Evolutionary conservation across 768 basidiomycete genomes (phyloP).

Genomic region (Lepiota venenata): DNA sequence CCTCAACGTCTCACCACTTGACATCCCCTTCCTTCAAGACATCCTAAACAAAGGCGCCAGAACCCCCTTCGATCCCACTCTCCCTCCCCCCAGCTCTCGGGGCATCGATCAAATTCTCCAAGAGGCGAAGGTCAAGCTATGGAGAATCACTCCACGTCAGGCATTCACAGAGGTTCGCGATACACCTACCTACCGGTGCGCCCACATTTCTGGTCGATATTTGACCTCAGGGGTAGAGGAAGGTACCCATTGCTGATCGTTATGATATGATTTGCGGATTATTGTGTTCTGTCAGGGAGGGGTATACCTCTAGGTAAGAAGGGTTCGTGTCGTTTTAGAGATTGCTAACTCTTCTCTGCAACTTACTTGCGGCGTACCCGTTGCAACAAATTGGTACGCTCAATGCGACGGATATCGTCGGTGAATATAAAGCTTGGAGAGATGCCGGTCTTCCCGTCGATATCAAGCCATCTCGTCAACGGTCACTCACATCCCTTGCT

Average conservation of each 20-base stretch:
- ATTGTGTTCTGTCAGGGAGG: constrained; percentile 77
- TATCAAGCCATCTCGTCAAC: constrained; percentile 15
- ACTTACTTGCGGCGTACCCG: constrained; percentile 62
- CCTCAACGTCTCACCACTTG: constrained; percentile 52
- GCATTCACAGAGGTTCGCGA: constrained; percentile 61
- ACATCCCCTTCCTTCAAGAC: constrained; percentile 67
- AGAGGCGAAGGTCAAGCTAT: constrained; percentile 57
- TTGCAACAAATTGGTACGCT: constrained; percentile 67
- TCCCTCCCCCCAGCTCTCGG: constrained; percentile 62
- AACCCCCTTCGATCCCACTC: constrained; percentile 55
- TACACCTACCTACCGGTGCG: constrained; percentile 43
- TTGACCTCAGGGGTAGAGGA: constrained; percentile 59
- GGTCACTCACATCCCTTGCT: constrained; percentile 22
- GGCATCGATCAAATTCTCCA: constrained; percentile 55
- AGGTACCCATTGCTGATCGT: constrained; percentile 63
- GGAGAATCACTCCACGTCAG: constrained; percentile 56
- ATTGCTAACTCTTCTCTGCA: background rate
- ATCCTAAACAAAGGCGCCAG: constrained; percentile 62
- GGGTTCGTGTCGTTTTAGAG: background rate
- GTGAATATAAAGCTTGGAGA: constrained; percentile 73
- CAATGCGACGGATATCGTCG: constrained; percentile 76
- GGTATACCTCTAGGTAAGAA: constrained; percentile 53
- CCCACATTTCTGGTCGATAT: constrained; percentile 80
- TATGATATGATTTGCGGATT: constrained; percentile 72
- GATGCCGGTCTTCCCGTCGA: constrained; percentile 61